phyloP scores from a whole-genome alignment of 495 filamentous ascomycete species.

The Alectoria sarmentosa region DNA sequence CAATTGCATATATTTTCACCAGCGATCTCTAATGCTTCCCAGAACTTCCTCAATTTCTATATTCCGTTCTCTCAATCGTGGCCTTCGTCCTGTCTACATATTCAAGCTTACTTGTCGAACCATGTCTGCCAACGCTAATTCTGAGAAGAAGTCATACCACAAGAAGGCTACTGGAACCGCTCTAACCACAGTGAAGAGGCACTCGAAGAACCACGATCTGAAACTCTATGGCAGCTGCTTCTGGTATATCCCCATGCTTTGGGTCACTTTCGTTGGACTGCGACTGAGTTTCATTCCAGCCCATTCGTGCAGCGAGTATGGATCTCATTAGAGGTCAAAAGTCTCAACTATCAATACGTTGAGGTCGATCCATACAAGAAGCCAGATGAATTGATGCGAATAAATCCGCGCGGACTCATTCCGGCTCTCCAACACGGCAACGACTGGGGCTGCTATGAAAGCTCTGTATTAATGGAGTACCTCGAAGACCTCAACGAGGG shows the following conservation, averaged over 20 bases:
- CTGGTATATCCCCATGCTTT: slow-evolving; percentile 52
- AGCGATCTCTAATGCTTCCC: background rate
- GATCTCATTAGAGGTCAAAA: slow-evolving; percentile 88
- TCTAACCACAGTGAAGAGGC: slow-evolving; percentile 61
- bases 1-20: background rate
- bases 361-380: slow-evolving; percentile 87
- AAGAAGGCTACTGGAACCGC: slow-evolving; percentile 78
- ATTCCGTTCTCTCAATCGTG: background rate
- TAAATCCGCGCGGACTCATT: slow-evolving; percentile 84
- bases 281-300: slow-evolving; percentile 33
- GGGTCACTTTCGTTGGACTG: background rate
- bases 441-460: slow-evolving; percentile 85
- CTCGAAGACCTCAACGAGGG: slow-evolving; percentile 70
- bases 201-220: slow-evolving; percentile 60
- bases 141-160: slow-evolving; percentile 65
- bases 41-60: background rate
- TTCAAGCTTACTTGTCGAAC: background rate
- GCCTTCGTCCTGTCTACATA: background rate
- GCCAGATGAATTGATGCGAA: slow-evolving; percentile 66
- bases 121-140: slow-evolving; percentile 40
- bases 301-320: slow-evolving; percentile 91
- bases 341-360: slow-evolving; percentile 80
- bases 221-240: slow-evolving; percentile 89
- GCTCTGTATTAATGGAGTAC: slow-evolving; percentile 77
- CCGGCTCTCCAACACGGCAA: slow-evolving; percentile 77